Evolutionary conservation across 345 rosid species (phyloP), one percentile per base, ranked within the genome.

Genomic region (Pistacia vera): DNA sequence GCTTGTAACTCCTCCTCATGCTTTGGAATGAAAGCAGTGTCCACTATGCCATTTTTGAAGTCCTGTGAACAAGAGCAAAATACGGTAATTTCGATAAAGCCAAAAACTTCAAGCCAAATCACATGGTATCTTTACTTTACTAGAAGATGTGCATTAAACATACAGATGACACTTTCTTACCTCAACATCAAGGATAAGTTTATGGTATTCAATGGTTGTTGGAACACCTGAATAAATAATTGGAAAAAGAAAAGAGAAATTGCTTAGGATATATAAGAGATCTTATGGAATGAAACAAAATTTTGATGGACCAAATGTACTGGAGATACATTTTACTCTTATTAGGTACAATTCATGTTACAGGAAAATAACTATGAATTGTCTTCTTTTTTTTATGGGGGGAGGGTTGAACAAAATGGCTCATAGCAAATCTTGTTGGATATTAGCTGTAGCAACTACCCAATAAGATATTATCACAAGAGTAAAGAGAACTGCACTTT

Each of bases 11-110:
- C 98, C 51, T 93, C 85, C 82, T 96, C 98, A 68, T 96, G 99
- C 86, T 96, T 93, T 59, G 91, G 91, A 74, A 96, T 93, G 86
- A 96, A 96, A 66, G 99, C 95, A n/a, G 99, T 96, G 78, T 96
- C 99, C 74, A 96, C 99, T 65, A 91, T 96, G 78, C 99, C 97
- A 66, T 88, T 87, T 85, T 63, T 93, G 87, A 96, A 96, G 86
- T 93, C 99, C 99, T 96, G 86, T 73, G 41, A 79, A 61, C 52
- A 58, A 72, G 11, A 36, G 60, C 14, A 62, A 48, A 68, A 80
- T 7, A 66, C 22, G 70, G 62, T 10, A 71, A 33, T 18, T 67
- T 59, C 44, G 55, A 63, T 57, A 38, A 55, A 82, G 28, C 18
- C 25, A 68, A 65, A 7, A 18, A n/a, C 20, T 35, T 66, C 55